Evolutionary conservation across 192 early-diverging fungal genomes (phyloP), one percentile per base, ranked within the genome.

Genomic region (Backusella westeae): DNA sequence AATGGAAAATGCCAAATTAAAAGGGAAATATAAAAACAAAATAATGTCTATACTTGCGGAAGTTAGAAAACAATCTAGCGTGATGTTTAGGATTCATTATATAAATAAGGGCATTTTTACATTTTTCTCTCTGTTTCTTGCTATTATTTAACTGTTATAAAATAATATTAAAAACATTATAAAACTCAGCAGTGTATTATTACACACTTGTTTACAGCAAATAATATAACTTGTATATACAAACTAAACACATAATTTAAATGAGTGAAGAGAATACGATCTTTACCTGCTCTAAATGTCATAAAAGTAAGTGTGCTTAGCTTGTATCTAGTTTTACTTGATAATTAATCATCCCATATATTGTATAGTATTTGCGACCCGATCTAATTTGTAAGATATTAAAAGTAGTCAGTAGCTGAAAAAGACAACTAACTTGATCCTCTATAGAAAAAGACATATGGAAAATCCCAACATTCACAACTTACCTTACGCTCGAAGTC

Each of bases 391-490:
- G 77, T 78, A 78, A 73, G 23, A 59, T 23, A 59, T 23, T 23
- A 59, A 26, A 26, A 23, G 15, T 19, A 70, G 14, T 0, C 21
- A 59, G 10, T 3, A 59, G 32, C 2, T 23, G 44, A 32, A n/a
- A 12, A 39, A 68, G 15, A 10, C 17, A 49, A 7, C 8, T 49
- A 36, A 44, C 12, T 38, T 67, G 17, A 38, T 71, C 10, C 39
- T 67, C 29, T 36, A 3, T 69, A 70, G 63, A 69, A 85, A 85
- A 76, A 69, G 84, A 23, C 84, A 85, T 70, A 67, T 83, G 41
- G 84, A 85, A 76, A 85, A 85, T 71, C 79, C 80, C 39, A 85
- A 85, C 46, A 85, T 85, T 21, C 84, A 85, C 73, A 85, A 85
- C 42, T 80, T 82, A 26, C 85, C 85, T 5, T 86, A 86, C 69